These are phyloP conservation scores for Didymella exigua DNA, from an alignment of 2,329 filamentous ascomycete species.

Conservation along the genomic window DNA sequence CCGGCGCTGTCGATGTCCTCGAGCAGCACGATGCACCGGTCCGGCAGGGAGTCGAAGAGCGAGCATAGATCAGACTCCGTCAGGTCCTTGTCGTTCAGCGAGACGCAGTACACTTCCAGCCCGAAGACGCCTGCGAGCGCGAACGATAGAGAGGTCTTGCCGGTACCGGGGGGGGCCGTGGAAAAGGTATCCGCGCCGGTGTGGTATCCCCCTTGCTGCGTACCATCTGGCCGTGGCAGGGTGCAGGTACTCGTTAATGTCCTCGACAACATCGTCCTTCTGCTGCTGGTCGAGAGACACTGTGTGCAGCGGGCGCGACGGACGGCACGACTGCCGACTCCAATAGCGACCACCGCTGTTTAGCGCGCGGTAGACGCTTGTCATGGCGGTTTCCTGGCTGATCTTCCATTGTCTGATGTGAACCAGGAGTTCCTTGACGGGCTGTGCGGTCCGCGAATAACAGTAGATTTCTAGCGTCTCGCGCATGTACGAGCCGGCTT, in stretches of 20 bases:
- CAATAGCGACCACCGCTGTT: conserved; percentile 42
- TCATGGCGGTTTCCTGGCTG: conserved; percentile 50
- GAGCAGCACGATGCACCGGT: conserved; percentile 54
- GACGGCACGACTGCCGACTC: conserved; percentile 57
- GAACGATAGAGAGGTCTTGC: conserved; percentile 63
- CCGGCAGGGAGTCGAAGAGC: conserved; percentile 52
- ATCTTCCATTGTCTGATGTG: conserved; percentile 54
- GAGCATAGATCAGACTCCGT: conserved; percentile 66
- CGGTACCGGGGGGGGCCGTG: conserved; percentile 81
- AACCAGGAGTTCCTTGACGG: conserved; percentile 55
- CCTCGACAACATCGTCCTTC: conserved; percentile 69
- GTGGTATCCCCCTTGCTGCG: conserved; percentile 80
- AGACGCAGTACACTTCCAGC: conserved; percentile 54
- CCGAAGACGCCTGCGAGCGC: conserved; percentile 56
- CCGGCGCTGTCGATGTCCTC: conserved; percentile 57
- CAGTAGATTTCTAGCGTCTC: conserved; percentile 55
- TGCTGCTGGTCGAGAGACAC: conserved; percentile 73
- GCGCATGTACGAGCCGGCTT: conserved; percentile 38
- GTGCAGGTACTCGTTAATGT: conserved; percentile 80
- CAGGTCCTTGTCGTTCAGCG: conserved; percentile 71
- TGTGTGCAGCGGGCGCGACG: conserved; percentile 73
- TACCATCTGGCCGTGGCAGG: conserved; percentile 78
- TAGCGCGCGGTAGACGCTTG: conserved; percentile 53
- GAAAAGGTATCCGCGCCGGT: conserved; percentile 81
- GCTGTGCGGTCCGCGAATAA: conserved; percentile 54